phyloP scores from a whole-genome alignment of 2,329 filamentous ascomycete genomes.

The Xylaria sp. region DNA sequence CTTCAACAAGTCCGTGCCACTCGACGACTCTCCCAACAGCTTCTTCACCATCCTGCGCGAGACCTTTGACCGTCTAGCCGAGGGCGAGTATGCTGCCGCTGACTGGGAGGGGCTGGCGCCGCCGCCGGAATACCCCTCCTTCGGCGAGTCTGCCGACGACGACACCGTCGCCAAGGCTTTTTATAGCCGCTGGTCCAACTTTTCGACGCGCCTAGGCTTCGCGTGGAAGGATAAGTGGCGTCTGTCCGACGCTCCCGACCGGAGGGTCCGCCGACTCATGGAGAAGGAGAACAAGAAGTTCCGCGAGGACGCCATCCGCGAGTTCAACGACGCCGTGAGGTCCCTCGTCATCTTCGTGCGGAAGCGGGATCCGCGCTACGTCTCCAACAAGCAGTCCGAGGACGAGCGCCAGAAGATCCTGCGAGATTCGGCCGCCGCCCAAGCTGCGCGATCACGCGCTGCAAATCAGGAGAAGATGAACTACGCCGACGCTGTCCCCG shows the following conservation, averaged over 20 bases:
- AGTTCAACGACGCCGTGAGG: conserved; percentile 93
- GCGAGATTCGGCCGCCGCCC: conserved; percentile 81
- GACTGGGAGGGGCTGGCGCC: conserved; percentile 72
- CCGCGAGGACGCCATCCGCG: conserved; percentile 81
- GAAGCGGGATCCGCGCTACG: conserved; percentile 89
- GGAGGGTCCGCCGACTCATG: conserved; percentile 82
- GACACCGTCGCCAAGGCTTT: conserved; percentile 82
- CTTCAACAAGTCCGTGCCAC: conserved; percentile 81
- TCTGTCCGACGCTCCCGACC: conserved; percentile 86
- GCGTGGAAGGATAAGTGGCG: conserved; percentile 89
- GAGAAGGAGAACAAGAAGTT: conserved; percentile 93
- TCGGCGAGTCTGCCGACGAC: conserved; percentile 78
- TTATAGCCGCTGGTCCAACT: conserved; percentile 82
- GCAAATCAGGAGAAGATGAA: conserved; percentile 80
- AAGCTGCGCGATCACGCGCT: conserved; percentile 83
- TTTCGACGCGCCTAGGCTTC: conserved; percentile 86
- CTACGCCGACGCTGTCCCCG: conserved; percentile 70
- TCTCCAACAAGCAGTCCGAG: conserved; percentile 79
- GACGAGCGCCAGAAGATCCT: conserved; percentile 81
- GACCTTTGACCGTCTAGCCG: conserved; percentile 81
- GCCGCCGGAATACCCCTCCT: conserved; percentile 77
- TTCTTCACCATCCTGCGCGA: conserved; percentile 85
- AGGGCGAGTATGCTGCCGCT: conserved; percentile 81
- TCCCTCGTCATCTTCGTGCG: conserved; percentile 88
- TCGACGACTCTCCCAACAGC: conserved; percentile 80